Evolutionary conservation across 352 stramenopile genomes (phyloP), one percentile per base, ranked within the genome.

Genomic region (Peronospora destructor): DNA sequence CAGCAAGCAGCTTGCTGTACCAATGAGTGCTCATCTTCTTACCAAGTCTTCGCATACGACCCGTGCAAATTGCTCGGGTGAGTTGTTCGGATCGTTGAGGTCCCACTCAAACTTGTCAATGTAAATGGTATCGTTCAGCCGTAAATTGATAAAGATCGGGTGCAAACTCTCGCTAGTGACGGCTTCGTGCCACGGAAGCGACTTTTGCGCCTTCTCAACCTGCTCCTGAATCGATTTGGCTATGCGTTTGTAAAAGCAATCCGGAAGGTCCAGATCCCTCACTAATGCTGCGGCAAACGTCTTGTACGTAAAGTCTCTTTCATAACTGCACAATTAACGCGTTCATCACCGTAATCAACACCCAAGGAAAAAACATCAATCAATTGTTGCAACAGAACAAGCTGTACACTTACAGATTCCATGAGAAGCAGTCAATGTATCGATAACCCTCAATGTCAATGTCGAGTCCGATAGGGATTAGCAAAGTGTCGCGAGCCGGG

Each of bases 51-150:
- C 75, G 28, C 80, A 88, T 13, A 84, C 51, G 21, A 73, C 58
- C 16, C 68, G 66, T 9, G 80, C 80, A 59, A 91, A 91, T 13
- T 47, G 40, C 46, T 91, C 80, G 1, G 80, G 80, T 11, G 76
- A 81, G 50, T 91, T 91, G 11, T 53, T 48, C 11, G 71, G 45
- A 42, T 88, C 79, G 46, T 59, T 80, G 2, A 91, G 45, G 42
- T 91, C 80, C 80, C 80, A 91, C 68, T 91, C 80, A 56, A 91
- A 91, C 33, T 75, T 68, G 46, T 91, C 80, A 50, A 86, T 83
- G 30, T 87, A 73, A 44, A 91, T 73, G 30, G 80, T 88, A 56
- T 91, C 80, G 55, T 85, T 83, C 34, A 91, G 61, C 28, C 80
- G 76, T 37, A 91, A 59, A 53, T 91, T 91, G 60, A 91, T 84